These are phyloP conservation scores for Limnomonas spitsbergensis DNA, from an alignment of 139 green algal genomes.

Conservation along the genomic window DNA sequence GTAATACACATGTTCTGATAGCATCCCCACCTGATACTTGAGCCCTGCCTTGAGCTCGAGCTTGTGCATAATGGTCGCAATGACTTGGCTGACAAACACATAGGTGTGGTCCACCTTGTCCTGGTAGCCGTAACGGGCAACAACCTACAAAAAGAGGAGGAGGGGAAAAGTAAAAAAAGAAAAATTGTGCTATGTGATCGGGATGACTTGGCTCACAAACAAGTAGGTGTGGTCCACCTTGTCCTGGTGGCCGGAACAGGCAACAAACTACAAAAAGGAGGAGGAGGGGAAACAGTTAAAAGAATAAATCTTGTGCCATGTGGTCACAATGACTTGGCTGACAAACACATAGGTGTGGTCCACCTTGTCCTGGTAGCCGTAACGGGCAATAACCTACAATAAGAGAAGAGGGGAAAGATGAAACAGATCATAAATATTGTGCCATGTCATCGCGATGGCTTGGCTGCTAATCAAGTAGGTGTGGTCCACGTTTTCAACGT, in stretches of 20 bases:
- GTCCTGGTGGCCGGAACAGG: slow-evolving; percentile 52
- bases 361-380: slow-evolving; percentile 50
- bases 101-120: slow-evolving; percentile 37
- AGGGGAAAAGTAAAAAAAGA: too few relatives aligned
- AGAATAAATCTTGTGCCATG: too few relatives aligned
- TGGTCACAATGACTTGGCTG: too few relatives aligned
- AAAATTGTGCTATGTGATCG: too few relatives aligned
- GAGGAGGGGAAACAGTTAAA: too few relatives aligned
- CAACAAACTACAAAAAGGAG: too few relatives aligned
- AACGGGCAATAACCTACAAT: slow-evolving; percentile 41
- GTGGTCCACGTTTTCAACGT: too few relatives aligned
- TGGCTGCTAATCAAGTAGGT: too few relatives aligned
- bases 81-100: slow-evolving; percentile 32
- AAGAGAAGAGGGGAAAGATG: too few relatives aligned
- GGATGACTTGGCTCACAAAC: slow-evolving; percentile 36
- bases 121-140: slow-evolving; percentile 51
- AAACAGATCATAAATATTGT: too few relatives aligned
- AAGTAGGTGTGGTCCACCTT: slow-evolving; percentile 26
- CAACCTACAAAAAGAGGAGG: slow-evolving; percentile 36
- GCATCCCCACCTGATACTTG: slow-evolving; percentile 1
- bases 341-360: slow-evolving; percentile 40
- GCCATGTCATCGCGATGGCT: too few relatives aligned
- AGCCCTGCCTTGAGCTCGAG: slow-evolving; percentile 18
- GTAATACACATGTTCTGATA: too few relatives aligned
- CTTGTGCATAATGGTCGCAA: slow-evolving; percentile 18